Evolutionary conservation across 164 flowering plant genomes (phyloP).

Genomic region (Piper longum): DNA sequence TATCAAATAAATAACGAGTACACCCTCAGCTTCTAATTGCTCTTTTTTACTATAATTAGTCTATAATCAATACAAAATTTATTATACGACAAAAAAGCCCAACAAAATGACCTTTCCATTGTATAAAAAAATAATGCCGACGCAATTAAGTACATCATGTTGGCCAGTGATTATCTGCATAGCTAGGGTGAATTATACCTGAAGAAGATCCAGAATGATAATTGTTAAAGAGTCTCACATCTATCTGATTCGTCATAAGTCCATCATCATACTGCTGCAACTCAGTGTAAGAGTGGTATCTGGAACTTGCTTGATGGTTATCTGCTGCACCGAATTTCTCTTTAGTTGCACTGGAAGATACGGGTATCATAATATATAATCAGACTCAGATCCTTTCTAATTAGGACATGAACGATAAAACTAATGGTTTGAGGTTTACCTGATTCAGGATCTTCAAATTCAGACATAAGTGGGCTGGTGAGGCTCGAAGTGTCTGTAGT

Average conservation of each 20-base stretch:
- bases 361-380: neutral
- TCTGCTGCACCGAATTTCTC: conserved; percentile 23
- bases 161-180: neutral
- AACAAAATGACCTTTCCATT: neutral
- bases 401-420: neutral
- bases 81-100: neutral
- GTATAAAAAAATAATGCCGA: too few species aligned
- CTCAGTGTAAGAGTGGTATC: conserved; percentile 26
- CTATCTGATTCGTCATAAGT: conserved; percentile 15
- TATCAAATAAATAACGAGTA: too few species aligned
- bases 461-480: conserved; percentile 50
- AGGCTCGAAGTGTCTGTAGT: conserved; percentile 48
- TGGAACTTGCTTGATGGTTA: conserved; percentile 43
- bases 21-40: too few species aligned
- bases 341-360: conserved; percentile 7
- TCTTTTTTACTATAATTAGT: too few species aligned
- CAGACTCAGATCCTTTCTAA: neutral
- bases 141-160: neutral
- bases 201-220: conserved; percentile 19
- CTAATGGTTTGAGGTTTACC: conserved; percentile 21
- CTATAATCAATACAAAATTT: too few species aligned
- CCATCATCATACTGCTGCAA: conserved; percentile 18
- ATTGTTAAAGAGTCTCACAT: conserved; percentile 16
- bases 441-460: conserved; percentile 74
- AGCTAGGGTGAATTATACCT: conserved; percentile 14